Conservation (phyloP, 768 basidiomycete species). For the Termitomyces sp. region DNA sequence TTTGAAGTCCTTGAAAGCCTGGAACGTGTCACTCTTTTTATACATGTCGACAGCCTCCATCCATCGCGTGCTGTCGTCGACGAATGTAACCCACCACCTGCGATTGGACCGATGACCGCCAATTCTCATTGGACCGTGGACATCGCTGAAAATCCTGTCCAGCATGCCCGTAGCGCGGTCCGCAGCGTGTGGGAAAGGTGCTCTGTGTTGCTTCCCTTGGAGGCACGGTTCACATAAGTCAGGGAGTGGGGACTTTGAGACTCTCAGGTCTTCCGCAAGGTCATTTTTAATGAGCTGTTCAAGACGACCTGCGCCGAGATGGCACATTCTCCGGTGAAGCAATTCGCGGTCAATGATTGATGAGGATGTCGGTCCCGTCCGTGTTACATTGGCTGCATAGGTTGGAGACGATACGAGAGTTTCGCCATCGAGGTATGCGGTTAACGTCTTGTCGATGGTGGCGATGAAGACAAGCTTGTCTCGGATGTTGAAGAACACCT, state of each 20-base stretch:
- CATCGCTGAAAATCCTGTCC: not conserved
- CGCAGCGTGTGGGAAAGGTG: not conserved
- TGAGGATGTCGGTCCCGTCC: not conserved
- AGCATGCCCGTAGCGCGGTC: not conserved
- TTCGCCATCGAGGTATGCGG: too few species aligned
- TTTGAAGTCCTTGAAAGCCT: not conserved
- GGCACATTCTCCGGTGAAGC: not conserved
- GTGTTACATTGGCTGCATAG: not conserved
- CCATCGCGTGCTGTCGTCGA: not conserved
- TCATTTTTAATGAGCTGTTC: not conserved
- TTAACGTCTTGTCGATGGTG: not conserved
- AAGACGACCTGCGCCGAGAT: not conserved
- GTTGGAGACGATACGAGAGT: too few species aligned
- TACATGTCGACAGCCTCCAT: conserved; percentile 1
- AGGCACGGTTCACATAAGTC: not conserved
- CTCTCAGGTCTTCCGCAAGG: not conserved
- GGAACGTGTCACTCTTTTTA: conserved; percentile 12
- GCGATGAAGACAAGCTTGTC: not conserved
- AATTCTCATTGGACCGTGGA: not conserved
- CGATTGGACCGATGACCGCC: not conserved
- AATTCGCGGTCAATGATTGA: not conserved
- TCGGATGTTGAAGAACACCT: not conserved
- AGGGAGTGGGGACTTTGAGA: not conserved
- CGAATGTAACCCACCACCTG: not conserved
- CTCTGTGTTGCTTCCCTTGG: not conserved